Percentiles rank a stretch among this genome's conserved stretches.
These are phyloP conservation scores for Calocybe gangraenosa DNA, from an alignment of 768 basidiomycete genomes.

Conservation along the genomic window DNA sequence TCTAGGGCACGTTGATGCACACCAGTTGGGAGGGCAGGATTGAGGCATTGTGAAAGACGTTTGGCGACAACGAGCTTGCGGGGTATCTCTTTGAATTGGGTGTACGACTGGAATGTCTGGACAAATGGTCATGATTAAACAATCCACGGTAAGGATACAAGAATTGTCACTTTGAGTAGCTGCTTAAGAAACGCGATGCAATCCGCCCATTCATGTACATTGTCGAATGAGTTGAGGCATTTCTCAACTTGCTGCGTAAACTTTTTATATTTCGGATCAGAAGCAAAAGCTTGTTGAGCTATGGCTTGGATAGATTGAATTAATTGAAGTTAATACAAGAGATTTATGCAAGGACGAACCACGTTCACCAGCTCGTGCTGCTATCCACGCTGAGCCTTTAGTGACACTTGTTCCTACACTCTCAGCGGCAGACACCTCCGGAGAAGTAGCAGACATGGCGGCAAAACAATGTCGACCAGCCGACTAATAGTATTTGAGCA, in stretches of 20 bases:
- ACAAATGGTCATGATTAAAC: neutral
- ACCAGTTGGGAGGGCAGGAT: conserved; percentile 95
- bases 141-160: neutral
- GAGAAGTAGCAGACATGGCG: conserved; percentile 19
- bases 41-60: conserved; percentile 91
- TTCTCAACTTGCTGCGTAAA: conserved; percentile 90
- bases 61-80: conserved; percentile 93
- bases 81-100: conserved; percentile 95
- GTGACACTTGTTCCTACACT: conserved; percentile 29
- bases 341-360: conserved; percentile 30
- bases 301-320: conserved; percentile 30
- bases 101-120: conserved; percentile 89
- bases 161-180: conserved; percentile 68
- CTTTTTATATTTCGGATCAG: conserved; percentile 93
- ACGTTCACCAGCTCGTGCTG: conserved; percentile 44
- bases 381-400: conserved; percentile 37
- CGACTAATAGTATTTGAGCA: conserved; percentile 5
- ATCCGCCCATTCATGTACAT: conserved; percentile 98
- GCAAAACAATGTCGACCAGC: conserved; percentile 5
- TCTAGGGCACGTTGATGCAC: conserved; percentile 96
- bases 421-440: conserved; percentile 27
- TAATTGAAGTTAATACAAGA: neutral
- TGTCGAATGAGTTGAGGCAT: conserved; percentile 89
- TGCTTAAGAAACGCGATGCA: conserved; percentile 97
- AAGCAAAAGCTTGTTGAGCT: conserved; percentile 52